These are phyloP conservation scores for Pyracantha coccinea DNA, from an alignment of 331 rosid species.

Conservation along the genomic window DNA sequence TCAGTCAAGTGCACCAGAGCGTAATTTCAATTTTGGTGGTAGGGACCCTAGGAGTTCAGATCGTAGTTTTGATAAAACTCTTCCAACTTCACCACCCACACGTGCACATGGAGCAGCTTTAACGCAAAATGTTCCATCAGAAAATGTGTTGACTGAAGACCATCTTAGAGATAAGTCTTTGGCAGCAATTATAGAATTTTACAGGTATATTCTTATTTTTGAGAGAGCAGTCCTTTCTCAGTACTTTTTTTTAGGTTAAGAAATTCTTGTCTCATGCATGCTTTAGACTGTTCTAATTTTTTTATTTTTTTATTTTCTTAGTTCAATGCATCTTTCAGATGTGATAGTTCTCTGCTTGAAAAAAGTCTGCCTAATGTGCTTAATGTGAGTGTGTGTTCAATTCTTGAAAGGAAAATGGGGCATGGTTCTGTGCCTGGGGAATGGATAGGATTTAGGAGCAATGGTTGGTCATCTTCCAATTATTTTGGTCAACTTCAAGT, in stretches of 20 bases:
- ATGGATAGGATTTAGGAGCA: not conserved
- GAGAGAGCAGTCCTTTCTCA: too few species aligned
- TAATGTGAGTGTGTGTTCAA: not conserved
- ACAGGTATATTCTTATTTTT: slow-evolving; percentile 42
- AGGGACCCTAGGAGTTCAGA: slow-evolving; percentile 54
- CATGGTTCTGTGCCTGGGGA: not conserved
- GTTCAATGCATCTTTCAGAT: not conserved
- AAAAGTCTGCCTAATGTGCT: not conserved
- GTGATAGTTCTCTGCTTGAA: not conserved
- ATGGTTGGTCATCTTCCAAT: not conserved
- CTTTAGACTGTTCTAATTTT: not conserved
- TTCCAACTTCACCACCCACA: slow-evolving; percentile 36
- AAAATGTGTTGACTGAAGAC: slow-evolving; percentile 27
- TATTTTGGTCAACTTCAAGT: not conserved
- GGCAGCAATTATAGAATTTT: slow-evolving; percentile 71
- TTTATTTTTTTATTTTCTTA: not conserved
- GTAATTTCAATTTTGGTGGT: slow-evolving; percentile 37
- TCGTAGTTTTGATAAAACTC: slow-evolving; percentile 37
- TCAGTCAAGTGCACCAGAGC: slow-evolving; percentile 42
- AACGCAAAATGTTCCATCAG: slow-evolving; percentile 33
- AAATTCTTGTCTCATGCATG: not conserved
- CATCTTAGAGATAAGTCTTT: slow-evolving; percentile 43
- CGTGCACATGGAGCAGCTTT: slow-evolving; percentile 31
- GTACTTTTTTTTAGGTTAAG: too few species aligned
- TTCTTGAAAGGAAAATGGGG: too few species aligned